These are phyloP conservation scores for Pisolithus sp. DNA, from an alignment of 768 basidiomycete species.

Conservation along the genomic window DNA sequence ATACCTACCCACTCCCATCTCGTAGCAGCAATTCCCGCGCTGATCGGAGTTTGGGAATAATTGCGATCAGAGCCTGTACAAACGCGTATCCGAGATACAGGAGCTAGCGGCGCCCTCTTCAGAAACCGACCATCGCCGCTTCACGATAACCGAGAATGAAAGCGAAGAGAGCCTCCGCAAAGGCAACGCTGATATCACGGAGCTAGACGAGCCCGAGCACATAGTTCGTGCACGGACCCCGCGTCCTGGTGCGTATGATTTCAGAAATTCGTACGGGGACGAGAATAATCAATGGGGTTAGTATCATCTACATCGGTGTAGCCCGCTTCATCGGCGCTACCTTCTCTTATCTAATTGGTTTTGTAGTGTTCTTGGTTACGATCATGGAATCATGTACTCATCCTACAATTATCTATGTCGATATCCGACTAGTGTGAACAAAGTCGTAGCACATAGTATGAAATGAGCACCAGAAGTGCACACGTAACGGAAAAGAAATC, in stretches of 20 bases:
- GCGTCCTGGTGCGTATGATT: constrained; percentile 4
- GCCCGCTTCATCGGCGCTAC: too few relatives aligned
- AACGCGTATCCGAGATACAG: background rate
- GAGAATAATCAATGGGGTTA: constrained; percentile 23
- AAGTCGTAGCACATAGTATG: too few relatives aligned
- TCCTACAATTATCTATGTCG: too few relatives aligned
- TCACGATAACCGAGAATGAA: constrained; percentile 5
- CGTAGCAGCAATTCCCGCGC: constrained; percentile 7
- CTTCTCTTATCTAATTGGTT: too few relatives aligned
- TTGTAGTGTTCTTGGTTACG: too few relatives aligned
- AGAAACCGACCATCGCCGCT: background rate
- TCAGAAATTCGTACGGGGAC: constrained; percentile 11
- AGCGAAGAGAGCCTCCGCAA: background rate
- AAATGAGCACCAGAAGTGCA: too few relatives aligned
- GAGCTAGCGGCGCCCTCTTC: background rate
- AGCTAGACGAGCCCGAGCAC: constrained; percentile 2
- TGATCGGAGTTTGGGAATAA: constrained; percentile 27
- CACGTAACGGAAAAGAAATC: too few relatives aligned
- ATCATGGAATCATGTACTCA: too few relatives aligned
- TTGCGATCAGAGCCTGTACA: constrained; percentile 8
- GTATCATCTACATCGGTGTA: background rate
- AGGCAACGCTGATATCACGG: background rate
- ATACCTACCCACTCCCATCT: constrained; percentile 30
- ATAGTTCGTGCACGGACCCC: constrained; percentile 13
- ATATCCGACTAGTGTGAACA: too few relatives aligned